Base-by-base conservation (phyloP, 1,139 yeast genomes). In the Insectozyma bohioensis region DNA sequence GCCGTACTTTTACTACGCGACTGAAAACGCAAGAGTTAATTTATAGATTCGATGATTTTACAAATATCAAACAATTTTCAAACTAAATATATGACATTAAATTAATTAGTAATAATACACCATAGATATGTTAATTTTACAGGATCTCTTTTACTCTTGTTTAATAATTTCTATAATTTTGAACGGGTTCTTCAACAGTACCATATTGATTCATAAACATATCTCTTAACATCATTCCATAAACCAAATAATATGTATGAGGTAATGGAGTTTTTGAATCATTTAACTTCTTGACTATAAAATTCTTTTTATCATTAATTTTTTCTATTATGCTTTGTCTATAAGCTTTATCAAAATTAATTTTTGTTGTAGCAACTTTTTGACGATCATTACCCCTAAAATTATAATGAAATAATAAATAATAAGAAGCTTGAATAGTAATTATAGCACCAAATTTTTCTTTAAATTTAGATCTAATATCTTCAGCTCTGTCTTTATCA, bases 321-420 rank as follows among this genome's bases (percentile, higher is more conserved):
- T 38, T 15, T 7, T 30, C 15, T 8, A 33, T 30, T 14, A 25
- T 27, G 23, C 34, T 31, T 15, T 24, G 16, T 12, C 22, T 18
- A 26, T 37, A 49, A 3, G 49, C 49, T 17, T 39, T 35, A 26
- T 46, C 47, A 22, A 49, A 41, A 9, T 39, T 35, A 4, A 12
- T 4, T 25, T 14, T 23, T 40, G 40, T 14, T 43, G 30, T 8
- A 28, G 35, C 13, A 30, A 33, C n/a, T 35, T 13, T 16, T 42
- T 28, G 10, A 34, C 9, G 31, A n/a, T 29, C 36, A 9, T 33
- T 21, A 6, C 37, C 36, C 9, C 48, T 30, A 28, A 45, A 42
- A 7, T 51, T 53, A 30, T 50, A 49, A 26, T 48, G 51, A 12
- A 47, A 36, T 25, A 48, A 37, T 10, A 50, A 36, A 26, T 49